These are phyloP conservation scores for Trypanosoma melophagium DNA, from an alignment of 208 protist species.

Conservation along the genomic window DNA sequence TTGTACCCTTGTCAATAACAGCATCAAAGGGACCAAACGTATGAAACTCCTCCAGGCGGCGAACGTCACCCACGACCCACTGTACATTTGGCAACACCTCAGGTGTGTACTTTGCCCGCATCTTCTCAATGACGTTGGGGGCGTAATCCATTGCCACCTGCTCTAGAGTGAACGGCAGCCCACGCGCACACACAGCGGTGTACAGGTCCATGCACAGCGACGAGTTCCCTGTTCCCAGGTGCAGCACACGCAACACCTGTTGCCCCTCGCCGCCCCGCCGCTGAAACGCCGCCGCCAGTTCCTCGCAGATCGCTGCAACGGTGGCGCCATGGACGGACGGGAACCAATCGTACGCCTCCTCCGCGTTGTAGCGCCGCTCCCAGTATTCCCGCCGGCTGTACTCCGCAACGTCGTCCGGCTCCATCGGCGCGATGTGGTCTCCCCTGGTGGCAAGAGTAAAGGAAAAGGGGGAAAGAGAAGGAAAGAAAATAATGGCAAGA, in stretches of 20 bases:
- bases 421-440: constrained; percentile 26
- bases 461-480: constrained; percentile 19
- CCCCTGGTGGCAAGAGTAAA: not conserved
- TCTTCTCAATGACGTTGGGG: constrained; percentile 70
- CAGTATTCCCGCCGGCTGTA: constrained; percentile 81
- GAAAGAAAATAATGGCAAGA: constrained; percentile 1
- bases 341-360: constrained; percentile 87
- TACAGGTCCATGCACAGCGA: constrained; percentile 64
- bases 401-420: constrained; percentile 52
- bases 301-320: constrained; percentile 47
- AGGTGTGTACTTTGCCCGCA: constrained; percentile 51
- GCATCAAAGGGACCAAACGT: constrained; percentile 69
- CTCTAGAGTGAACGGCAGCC: constrained; percentile 47
- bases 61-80: constrained; percentile 78
- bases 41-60: constrained; percentile 47
- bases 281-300: constrained; percentile 14
- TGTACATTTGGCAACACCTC: constrained; percentile 45
- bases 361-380: constrained; percentile 59
- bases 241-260: constrained; percentile 55
- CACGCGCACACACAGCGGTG: constrained; percentile 18
- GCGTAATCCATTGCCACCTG: constrained; percentile 88
- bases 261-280: not conserved
- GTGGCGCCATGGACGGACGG: constrained; percentile 57
- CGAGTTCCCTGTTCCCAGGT: constrained; percentile 84
- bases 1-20: constrained; percentile 84